Base-by-base conservation (phyloP, 225 moss, liverwort and hornwort genomes). In the Marchantia polymorpha region DNA sequence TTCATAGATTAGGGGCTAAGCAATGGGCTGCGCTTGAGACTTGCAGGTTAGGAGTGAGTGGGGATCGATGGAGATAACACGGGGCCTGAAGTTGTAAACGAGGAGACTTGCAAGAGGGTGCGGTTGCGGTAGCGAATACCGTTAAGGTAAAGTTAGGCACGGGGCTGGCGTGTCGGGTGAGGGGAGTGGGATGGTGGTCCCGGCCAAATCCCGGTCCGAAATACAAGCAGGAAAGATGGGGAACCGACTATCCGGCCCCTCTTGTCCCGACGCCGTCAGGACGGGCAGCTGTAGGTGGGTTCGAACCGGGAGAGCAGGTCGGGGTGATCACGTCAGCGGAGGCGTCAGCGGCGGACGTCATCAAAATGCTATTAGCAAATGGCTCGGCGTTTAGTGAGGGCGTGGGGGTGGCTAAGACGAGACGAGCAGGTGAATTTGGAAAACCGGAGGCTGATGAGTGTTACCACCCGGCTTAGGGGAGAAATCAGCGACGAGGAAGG, bases 181-280 rank as follows among this genome's bases (percentile, higher is more conserved):
- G 30, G 12, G 66, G 26, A 66, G 66, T 10, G 66, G 26, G 29
- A 66, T 66, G 66, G 66, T 66, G 66, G 66, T 66, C 66, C 66
- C 66, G 26, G 66, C 66, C 66, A 66, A 66, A 66, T 66, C 66
- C 66, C 66, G 66, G 66, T 66, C 66, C 66, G 66, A 66, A 66
- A 66, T 66, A 30, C 66, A 10, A 66, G 66, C 66, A 23, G n/a
- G 27, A 12, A 66, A 29, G 66, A 66, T 39, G 29, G 27, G 66
- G 10, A 10, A 20, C 66, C 66, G 66, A 66, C 66, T 66, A 66
- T 60, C 16, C 60, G 60, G 60, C n/a, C 60, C 4, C 16, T 60
- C 20, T 66, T 26, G 26, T 66, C 66, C 10, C 26, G 66, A 66
- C 66, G 66, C 26, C 27, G 66, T 66, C 66, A 66, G 66, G 20